Evolutionary conservation across 2,329 filamentous ascomycete genomes (phyloP).

Genomic region (Tolypocladium tundrense): DNA sequence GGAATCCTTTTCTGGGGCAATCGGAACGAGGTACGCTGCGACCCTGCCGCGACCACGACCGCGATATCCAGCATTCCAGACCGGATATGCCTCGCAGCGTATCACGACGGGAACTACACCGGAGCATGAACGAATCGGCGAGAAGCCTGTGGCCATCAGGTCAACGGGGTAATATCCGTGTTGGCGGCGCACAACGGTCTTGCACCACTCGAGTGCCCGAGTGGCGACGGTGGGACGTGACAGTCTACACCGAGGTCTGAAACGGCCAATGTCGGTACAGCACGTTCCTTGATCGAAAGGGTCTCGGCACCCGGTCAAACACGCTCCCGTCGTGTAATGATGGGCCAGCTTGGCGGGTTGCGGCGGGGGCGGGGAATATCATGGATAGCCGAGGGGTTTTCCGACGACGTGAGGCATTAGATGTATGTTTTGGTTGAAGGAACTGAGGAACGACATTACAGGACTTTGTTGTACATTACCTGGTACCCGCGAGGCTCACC

Average conservation of each 20-base stretch:
- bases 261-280: constrained; percentile 15
- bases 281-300: background rate
- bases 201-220: background rate
- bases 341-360: background rate
- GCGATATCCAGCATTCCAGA: background rate
- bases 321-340: background rate
- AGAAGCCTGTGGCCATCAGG: constrained; percentile 9
- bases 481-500: background rate
- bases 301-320: background rate
- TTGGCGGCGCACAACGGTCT: constrained; percentile 2
- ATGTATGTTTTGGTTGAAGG: background rate
- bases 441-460: background rate
- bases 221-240: constrained; percentile 12
- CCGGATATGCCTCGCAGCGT: background rate
- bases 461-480: constrained; percentile 2
- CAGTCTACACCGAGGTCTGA: constrained; percentile 15
- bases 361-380: background rate
- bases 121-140: background rate
- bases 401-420: background rate
- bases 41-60: background rate
- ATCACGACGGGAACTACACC: background rate
- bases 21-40: background rate
- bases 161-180: constrained; percentile 21
- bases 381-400: background rate
- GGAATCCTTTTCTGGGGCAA: background rate